Percentiles rank a stretch among this genome's conserved stretches.
Conservation (phyloP, 306 rosid genomes). For the Gillenia trifoliata region DNA sequence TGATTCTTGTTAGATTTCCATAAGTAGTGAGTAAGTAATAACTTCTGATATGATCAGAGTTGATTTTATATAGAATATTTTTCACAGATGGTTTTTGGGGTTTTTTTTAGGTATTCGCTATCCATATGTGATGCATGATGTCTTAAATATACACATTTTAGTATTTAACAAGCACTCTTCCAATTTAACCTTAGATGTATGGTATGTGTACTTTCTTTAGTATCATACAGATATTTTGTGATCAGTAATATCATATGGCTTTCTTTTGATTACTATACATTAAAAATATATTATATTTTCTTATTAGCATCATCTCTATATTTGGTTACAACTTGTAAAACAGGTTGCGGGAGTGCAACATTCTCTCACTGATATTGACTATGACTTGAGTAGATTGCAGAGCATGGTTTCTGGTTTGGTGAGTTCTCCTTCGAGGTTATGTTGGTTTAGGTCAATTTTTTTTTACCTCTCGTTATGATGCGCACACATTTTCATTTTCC, state of each 20-base stretch:
- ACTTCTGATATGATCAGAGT: background rate
- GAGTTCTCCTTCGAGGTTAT: constrained; percentile 27
- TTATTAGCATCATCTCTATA: background rate
- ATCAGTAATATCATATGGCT: background rate
- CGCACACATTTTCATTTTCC: too few species aligned
- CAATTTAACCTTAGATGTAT: background rate
- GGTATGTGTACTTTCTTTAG: background rate
- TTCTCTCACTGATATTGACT: constrained; percentile 47
- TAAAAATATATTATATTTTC: background rate
- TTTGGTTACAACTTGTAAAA: constrained; percentile 25
- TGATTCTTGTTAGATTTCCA: background rate
- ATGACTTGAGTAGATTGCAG: constrained; percentile 54
- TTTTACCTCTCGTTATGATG: background rate
- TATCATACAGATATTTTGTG: background rate
- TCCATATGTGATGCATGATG: background rate
- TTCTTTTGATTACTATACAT: background rate
- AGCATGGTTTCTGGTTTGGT: constrained; percentile 64
- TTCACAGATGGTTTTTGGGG: background rate
- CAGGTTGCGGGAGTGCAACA: constrained; percentile 77
- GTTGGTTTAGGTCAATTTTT: background rate
- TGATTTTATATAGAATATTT: too few species aligned
- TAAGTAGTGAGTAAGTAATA: background rate
- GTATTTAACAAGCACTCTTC: background rate
- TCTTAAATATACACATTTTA: background rate
- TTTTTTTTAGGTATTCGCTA: background rate